A percentile compares a stretch with the other conserved stretches of the same genome.
phyloP scores from a whole-genome alignment of 139 green algal species.

The Chlorella sp. region DNA sequence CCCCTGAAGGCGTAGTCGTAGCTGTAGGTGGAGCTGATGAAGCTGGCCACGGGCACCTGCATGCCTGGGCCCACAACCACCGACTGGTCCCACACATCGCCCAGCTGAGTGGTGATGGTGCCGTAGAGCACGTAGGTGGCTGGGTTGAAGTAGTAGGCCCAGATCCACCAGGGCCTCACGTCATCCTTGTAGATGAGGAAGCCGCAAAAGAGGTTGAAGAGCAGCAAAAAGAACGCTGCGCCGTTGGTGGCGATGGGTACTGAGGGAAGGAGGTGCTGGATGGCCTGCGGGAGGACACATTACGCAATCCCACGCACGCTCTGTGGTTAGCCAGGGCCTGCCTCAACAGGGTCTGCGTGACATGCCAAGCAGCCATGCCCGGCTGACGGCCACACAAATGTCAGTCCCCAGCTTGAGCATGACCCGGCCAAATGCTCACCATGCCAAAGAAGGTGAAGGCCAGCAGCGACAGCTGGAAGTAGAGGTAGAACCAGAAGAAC shows the following conservation, averaged over 20 bases:
- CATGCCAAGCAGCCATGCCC: too few relatives aligned
- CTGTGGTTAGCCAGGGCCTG: too few relatives aligned
- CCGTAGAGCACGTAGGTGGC: conserved; percentile 12
- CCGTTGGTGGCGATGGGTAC: neutral
- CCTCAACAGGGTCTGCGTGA: too few relatives aligned
- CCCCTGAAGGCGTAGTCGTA: conserved; percentile 25
- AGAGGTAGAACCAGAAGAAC: conserved; percentile 29
- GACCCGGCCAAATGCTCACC: too few relatives aligned
- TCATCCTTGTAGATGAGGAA: neutral
- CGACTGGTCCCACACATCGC: conserved; percentile 7
- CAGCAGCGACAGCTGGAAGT: conserved; percentile 11
- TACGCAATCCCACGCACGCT: too few relatives aligned
- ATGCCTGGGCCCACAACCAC: neutral
- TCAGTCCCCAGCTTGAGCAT: too few relatives aligned
- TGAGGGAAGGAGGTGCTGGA: conserved; percentile 12
- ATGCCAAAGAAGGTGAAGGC: conserved; percentile 25
- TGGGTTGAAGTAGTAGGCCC: conserved; percentile 20
- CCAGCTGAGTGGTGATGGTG: conserved; percentile 15
- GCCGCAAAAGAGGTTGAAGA: conserved; percentile 23
- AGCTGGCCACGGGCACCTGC: neutral
- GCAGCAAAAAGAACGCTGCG: neutral
- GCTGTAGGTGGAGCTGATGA: conserved; percentile 5
- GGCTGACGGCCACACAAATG: too few relatives aligned
- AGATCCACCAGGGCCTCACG: conserved; percentile 5
- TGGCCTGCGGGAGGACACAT: too few relatives aligned